phyloP scores from a whole-genome alignment of 208 protist genomes.

The Strigomonas galati region DNA sequence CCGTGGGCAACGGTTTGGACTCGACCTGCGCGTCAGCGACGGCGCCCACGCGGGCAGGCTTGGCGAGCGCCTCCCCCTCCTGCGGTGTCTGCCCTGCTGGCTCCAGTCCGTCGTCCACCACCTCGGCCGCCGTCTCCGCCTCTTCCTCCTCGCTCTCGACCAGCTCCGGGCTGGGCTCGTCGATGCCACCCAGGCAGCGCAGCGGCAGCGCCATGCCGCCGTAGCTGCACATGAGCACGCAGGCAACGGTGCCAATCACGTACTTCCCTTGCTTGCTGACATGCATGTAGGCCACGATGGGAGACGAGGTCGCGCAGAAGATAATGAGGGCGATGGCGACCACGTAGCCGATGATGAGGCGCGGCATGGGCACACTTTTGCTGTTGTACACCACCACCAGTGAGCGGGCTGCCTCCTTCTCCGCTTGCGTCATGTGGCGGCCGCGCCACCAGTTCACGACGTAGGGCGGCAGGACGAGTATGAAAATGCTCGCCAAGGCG shows the following conservation, averaged over 20 bases:
- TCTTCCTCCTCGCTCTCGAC: not conserved
- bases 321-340: slow-evolving; percentile 37
- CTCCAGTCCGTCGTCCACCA: not conserved
- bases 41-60: not conserved
- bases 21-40: not conserved
- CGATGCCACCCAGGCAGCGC: slow-evolving; percentile 40
- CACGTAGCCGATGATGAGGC: slow-evolving; percentile 51
- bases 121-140: slow-evolving; percentile 6
- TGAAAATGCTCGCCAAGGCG: slow-evolving; percentile 22
- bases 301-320: slow-evolving; percentile 46
- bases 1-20: not conserved
- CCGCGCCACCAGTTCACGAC: slow-evolving; percentile 59
- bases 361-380: slow-evolving; percentile 53
- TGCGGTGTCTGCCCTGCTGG: slow-evolving; percentile 2
- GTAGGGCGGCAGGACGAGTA: slow-evolving; percentile 54
- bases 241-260: slow-evolving; percentile 32
- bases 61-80: not conserved
- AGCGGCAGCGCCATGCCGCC: slow-evolving; percentile 51
- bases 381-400: slow-evolving; percentile 33
- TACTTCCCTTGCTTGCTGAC: slow-evolving; percentile 25
- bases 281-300: slow-evolving; percentile 44
- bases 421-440: slow-evolving; percentile 34
- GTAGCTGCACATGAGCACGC: slow-evolving; percentile 36
- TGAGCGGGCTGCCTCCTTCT: slow-evolving; percentile 29
- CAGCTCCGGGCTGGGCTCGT: slow-evolving; percentile 16